Evolutionary conservation across 805 yeast genomes (phyloP).

Genomic region (Starmerella bacillaris): DNA sequence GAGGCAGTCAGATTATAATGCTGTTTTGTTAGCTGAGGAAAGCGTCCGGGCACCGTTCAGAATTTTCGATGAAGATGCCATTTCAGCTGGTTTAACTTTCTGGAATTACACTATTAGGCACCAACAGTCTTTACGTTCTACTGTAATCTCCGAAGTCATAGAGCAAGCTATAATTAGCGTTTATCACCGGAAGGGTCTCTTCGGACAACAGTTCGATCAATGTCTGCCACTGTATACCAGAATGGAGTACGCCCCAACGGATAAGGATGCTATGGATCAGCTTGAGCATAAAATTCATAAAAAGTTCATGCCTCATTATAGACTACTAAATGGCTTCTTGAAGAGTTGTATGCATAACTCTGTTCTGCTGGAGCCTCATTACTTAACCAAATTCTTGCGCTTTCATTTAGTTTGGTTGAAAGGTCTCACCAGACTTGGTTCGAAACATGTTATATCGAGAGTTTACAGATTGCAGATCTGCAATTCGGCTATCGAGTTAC

Average conservation of each 20-base stretch:
- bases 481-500: constrained; percentile 45
- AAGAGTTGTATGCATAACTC: constrained; percentile 45
- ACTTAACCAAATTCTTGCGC: constrained; percentile 49
- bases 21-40: constrained; percentile 14
- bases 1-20: neutral
- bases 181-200: constrained; percentile 43
- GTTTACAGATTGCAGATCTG: constrained; percentile 56
- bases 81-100: constrained; percentile 49
- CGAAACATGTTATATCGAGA: constrained; percentile 70
- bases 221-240: constrained; percentile 40
- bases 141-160: constrained; percentile 52
- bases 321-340: constrained; percentile 45
- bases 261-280: constrained; percentile 38
- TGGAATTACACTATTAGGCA: constrained; percentile 71
- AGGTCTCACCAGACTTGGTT: constrained; percentile 41
- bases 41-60: constrained; percentile 43
- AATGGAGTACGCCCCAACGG: constrained; percentile 85
- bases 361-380: constrained; percentile 18
- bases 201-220: constrained; percentile 37
- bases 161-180: constrained; percentile 53
- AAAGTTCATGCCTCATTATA: constrained; percentile 47
- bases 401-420: constrained; percentile 27
- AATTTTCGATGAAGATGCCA: constrained; percentile 38
- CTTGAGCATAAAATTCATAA: constrained; percentile 33
- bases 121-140: constrained; percentile 36